Evolutionary conservation across 2,329 filamentous ascomycete species (phyloP).

Genomic region (Epichloe bromicola): DNA sequence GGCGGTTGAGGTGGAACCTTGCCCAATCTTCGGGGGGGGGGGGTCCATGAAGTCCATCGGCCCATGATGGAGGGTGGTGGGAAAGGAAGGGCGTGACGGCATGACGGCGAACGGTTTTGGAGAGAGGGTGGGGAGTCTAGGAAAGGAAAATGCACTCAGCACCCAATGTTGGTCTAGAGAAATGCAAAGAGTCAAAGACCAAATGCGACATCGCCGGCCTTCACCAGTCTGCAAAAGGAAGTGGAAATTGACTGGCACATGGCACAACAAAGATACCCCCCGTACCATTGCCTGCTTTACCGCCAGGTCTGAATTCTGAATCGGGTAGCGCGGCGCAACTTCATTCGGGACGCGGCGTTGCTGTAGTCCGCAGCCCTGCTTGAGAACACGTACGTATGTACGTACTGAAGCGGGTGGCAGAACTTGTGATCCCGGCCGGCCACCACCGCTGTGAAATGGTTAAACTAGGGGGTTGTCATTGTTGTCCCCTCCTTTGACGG

Average conservation of each 20-base stretch:
- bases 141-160: neutral
- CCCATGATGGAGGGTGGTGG: neutral
- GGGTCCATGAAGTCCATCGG: neutral
- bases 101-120: neutral
- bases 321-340: neutral
- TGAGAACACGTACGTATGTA: too few species aligned
- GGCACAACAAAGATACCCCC: too few species aligned
- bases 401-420: neutral
- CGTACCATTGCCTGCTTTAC: too few species aligned
- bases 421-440: neutral
- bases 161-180: neutral
- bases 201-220: neutral
- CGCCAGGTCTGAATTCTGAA: too few species aligned
- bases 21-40: conserved; percentile 1
- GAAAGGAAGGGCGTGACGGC: neutral
- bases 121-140: neutral
- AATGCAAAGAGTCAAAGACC: neutral
- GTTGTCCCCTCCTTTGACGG: neutral
- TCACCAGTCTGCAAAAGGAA: neutral
- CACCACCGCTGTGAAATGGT: neutral
- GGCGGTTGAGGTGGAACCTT: conserved; percentile 5
- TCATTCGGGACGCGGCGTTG: neutral
- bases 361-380: neutral
- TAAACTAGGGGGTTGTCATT: neutral
- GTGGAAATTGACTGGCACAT: neutral